Percentiles rank a stretch among this genome's conserved stretches.
These are phyloP conservation scores for Cercospora berteroae DNA, from an alignment of 2,329 filamentous ascomycete species.

Conservation along the genomic window DNA sequence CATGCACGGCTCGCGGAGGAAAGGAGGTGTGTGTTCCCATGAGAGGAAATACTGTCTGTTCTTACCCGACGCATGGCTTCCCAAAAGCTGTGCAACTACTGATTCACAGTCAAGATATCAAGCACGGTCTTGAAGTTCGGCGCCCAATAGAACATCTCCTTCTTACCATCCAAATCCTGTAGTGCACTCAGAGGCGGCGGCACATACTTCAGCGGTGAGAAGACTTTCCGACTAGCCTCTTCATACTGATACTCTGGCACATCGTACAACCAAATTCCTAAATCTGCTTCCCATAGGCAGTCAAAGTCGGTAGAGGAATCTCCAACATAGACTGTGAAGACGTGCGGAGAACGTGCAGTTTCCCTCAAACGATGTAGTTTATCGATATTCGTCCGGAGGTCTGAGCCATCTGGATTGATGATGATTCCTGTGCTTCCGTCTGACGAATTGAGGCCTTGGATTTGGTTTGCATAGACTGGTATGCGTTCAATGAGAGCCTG, in stretches of 20 bases:
- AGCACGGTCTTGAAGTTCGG: conserved; percentile 14
- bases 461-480: conserved; percentile 38
- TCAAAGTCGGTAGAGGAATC: conserved; percentile 51
- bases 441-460: conserved; percentile 31
- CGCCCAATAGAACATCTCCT: conserved; percentile 23
- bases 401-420: conserved; percentile 21
- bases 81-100: neutral
- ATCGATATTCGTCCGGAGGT: conserved; percentile 43
- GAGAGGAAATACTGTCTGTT: neutral
- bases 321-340: conserved; percentile 45
- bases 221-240: conserved; percentile 22
- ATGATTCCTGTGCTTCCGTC: conserved; percentile 34
- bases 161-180: neutral
- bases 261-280: conserved; percentile 44
- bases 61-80: neutral
- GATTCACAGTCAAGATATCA: neutral
- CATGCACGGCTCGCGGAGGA: neutral
- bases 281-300: conserved; percentile 44
- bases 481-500: conserved; percentile 18
- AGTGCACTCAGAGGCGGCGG: conserved; percentile 13
- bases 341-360: neutral
- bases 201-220: conserved; percentile 26
- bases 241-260: conserved; percentile 15
- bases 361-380: conserved; percentile 39
- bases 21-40: neutral